phyloP scores from a whole-genome alignment of 2,329 filamentous ascomycete species.

The Alternaria viburni region DNA sequence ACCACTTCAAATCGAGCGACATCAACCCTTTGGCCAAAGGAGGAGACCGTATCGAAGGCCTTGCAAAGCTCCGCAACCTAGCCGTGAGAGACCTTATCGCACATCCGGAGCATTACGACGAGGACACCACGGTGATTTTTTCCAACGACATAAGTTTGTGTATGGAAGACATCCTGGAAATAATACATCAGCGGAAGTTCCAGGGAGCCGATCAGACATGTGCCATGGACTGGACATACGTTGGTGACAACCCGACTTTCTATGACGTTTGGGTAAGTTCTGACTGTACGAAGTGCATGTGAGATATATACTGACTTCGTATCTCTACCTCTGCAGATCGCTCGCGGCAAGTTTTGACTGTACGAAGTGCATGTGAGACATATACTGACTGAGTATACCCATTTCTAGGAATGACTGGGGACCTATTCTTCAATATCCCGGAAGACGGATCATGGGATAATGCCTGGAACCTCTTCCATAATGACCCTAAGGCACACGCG shows the following conservation, averaged over 20 bases:
- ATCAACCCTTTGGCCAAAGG: constrained; percentile 50
- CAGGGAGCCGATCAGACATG: constrained; percentile 64
- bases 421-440: constrained; percentile 63
- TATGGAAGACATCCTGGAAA: constrained; percentile 63
- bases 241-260: constrained; percentile 56
- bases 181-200: constrained; percentile 56
- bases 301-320: too few relatives aligned
- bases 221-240: constrained; percentile 64
- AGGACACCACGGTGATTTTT: constrained; percentile 87
- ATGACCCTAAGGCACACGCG: constrained; percentile 47
- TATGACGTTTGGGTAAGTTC: constrained; percentile 60
- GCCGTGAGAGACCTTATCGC: constrained; percentile 57
- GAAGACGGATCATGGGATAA: constrained; percentile 56
- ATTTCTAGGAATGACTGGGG: constrained; percentile 46
- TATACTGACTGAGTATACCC: background rate
- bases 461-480: constrained; percentile 55
- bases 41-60: constrained; percentile 53
- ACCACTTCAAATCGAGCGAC: constrained; percentile 53
- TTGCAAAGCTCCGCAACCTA: constrained; percentile 61
- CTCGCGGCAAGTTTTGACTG: constrained; percentile 26
- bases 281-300: background rate
- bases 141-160: constrained; percentile 75
- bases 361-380: background rate
- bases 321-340: too few relatives aligned
- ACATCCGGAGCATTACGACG: constrained; percentile 86